Conservation (phyloP, 108 stramenopile genomes). For the Skeletonema tropicum region DNA sequence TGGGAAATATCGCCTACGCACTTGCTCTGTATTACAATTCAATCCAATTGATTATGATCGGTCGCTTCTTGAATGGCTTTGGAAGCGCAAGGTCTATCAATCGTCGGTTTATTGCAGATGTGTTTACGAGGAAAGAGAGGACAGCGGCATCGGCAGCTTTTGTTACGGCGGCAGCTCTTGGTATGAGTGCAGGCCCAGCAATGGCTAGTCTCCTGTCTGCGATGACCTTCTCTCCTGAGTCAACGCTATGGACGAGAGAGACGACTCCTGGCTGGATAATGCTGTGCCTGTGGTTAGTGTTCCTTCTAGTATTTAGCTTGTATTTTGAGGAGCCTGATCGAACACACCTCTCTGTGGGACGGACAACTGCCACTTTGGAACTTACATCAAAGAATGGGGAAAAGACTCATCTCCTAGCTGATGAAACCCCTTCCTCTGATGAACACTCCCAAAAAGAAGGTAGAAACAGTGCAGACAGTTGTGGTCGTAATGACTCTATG, state of each 20-base stretch:
- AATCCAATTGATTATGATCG: conserved; percentile 70
- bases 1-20: conserved; percentile 85
- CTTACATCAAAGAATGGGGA: not conserved
- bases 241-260: conserved; percentile 33
- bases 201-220: conserved; percentile 59
- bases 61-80: conserved; percentile 84
- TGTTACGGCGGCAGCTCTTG: conserved; percentile 80
- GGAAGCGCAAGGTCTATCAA: conserved; percentile 86
- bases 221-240: conserved; percentile 19
- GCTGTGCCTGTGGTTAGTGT: conserved; percentile 68
- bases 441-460: not conserved
- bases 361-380: not conserved
- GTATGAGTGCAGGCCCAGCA: conserved; percentile 84
- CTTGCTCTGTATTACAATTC: conserved; percentile 70
- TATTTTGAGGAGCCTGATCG: conserved; percentile 78
- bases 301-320: conserved; percentile 41
- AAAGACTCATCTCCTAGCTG: not conserved
- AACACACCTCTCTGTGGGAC: not conserved
- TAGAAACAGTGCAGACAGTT: conserved; percentile 17
- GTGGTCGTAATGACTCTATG: conserved; percentile 61
- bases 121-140: conserved; percentile 56
- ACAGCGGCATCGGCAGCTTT: conserved; percentile 84
- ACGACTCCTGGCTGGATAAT: conserved; percentile 82
- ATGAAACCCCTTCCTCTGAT: not conserved
- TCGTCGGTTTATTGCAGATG: conserved; percentile 91